Evolutionary conservation across 2,329 filamentous ascomycete species (phyloP).

Genomic region (Fusarium agapanthi): DNA sequence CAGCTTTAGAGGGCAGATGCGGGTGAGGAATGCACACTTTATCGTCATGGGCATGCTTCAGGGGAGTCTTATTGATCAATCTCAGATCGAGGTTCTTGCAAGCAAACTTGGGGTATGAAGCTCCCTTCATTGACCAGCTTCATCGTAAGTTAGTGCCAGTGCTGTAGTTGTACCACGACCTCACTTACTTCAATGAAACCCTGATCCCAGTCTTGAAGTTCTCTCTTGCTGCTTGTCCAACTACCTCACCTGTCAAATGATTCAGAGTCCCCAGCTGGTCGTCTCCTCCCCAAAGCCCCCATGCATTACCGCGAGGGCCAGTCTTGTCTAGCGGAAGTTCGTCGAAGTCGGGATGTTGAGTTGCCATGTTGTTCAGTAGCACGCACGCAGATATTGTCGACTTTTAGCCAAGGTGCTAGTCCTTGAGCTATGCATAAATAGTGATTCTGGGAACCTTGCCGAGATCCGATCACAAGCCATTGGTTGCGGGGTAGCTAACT

Average conservation of each 20-base stretch:
- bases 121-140: slow-evolving; percentile 27
- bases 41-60: slow-evolving; percentile 40
- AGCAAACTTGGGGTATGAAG: slow-evolving; percentile 34
- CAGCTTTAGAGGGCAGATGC: neutral
- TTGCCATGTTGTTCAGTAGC: neutral
- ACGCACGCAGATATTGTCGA: rapidly evolving
- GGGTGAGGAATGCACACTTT: slow-evolving; percentile 1
- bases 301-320: slow-evolving; percentile 8
- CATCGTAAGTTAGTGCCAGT: neutral
- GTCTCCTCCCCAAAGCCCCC: slow-evolving; percentile 5
- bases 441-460: neutral
- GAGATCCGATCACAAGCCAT: neutral
- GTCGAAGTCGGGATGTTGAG: neutral
- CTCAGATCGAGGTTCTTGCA: slow-evolving; percentile 27
- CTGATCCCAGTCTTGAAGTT: slow-evolving; percentile 3
- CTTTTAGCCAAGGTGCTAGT: too few species aligned
- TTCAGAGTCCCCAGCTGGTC: slow-evolving; percentile 16
- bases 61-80: slow-evolving; percentile 36
- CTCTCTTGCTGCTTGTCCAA: slow-evolving; percentile 1
- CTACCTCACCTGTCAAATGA: neutral
- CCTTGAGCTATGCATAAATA: neutral
- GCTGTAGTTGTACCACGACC: rapidly evolving
- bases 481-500: neutral
- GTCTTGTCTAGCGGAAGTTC: slow-evolving; percentile 9
- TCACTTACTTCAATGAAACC: slow-evolving; percentile 8